These are phyloP conservation scores for Apiotrichum laibachii DNA, from an alignment of 1,284 basidiomycete species.

Conservation along the genomic window DNA sequence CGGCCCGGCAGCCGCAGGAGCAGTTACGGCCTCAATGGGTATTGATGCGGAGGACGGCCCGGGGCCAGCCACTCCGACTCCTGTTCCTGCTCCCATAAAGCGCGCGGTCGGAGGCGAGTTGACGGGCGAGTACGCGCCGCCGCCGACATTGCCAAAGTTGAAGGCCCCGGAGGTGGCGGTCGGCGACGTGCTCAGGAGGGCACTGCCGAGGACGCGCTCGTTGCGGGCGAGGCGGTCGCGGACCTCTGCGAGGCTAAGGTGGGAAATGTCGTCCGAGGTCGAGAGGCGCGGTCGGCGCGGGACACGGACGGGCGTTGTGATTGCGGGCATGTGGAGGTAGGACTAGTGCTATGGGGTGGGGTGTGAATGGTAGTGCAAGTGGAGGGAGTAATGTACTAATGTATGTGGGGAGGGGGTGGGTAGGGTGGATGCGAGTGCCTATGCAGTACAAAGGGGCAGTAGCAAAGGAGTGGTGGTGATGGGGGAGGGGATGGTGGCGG, in stretches of 20 bases:
- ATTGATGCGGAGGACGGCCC: no score
- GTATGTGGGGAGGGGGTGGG: no score
- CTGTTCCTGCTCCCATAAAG: neutral
- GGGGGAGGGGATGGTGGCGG: neutral
- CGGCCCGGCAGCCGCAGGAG: no score
- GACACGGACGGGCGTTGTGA: conserved; percentile 8
- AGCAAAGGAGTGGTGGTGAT: neutral
- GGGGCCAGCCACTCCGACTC: no score
- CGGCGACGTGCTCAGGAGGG: conserved; percentile 26
- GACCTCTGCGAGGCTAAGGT: conserved; percentile 36
- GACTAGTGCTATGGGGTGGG: no score
- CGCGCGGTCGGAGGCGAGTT: neutral
- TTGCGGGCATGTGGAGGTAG: neutral
- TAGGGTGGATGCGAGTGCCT: neutral
- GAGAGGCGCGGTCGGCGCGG: conserved; percentile 1
- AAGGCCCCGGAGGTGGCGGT: neutral
- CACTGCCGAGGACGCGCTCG: conserved; percentile 32
- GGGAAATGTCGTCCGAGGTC: conserved; percentile 31
- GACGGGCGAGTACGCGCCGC: no score
- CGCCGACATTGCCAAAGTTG: no score
- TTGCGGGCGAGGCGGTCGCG: conserved; percentile 43
- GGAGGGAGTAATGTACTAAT: neutral
- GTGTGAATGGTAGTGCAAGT: neutral
- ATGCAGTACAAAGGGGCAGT: no score
- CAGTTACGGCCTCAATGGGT: no score